Percentiles rank a stretch among this genome's conserved stretches.
Evolutionary conservation across 2,329 filamentous ascomycete genomes (phyloP).

Genomic region (Fusarium mundagurra): DNA sequence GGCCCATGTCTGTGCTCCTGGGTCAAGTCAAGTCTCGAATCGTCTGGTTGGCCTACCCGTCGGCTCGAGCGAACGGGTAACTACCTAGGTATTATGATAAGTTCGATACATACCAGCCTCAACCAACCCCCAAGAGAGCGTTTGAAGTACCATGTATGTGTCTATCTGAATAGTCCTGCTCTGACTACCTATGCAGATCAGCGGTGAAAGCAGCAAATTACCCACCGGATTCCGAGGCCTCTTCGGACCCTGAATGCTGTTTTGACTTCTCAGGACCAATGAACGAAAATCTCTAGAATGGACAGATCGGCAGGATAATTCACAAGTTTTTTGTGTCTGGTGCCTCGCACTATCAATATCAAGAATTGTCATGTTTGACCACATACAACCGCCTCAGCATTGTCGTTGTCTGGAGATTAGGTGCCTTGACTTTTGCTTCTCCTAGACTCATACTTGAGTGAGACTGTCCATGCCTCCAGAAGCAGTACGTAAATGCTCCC

Average conservation of each 20-base stretch:
- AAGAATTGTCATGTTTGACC: not conserved
- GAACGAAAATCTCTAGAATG: not conserved
- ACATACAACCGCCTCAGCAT: not conserved
- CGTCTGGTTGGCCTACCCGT: not conserved
- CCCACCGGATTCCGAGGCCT: not conserved
- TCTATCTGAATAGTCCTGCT: not conserved
- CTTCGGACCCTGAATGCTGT: not conserved
- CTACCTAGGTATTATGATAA: not conserved
- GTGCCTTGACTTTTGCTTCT: not conserved
- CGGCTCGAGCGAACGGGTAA: no score
- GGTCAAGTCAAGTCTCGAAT: slow-evolving; percentile 3
- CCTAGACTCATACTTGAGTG: not conserved
- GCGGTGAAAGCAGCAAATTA: slow-evolving; percentile 8
- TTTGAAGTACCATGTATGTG: not conserved
- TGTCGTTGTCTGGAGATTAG: not conserved
- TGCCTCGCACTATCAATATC: not conserved
- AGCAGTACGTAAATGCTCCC: slow-evolving; percentile 18
- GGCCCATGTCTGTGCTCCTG: slow-evolving; percentile 10
- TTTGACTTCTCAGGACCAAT: not conserved
- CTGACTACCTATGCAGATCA: not conserved
- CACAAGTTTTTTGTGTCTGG: not conserved
- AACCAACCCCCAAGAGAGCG: not conserved
- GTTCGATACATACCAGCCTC: slow-evolving; percentile 5
- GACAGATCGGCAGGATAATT: not conserved
- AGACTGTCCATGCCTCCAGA: not conserved